Evolutionary conservation across 352 stramenopile species (phyloP).

Genomic region (Globisporangium perplexum): DNA sequence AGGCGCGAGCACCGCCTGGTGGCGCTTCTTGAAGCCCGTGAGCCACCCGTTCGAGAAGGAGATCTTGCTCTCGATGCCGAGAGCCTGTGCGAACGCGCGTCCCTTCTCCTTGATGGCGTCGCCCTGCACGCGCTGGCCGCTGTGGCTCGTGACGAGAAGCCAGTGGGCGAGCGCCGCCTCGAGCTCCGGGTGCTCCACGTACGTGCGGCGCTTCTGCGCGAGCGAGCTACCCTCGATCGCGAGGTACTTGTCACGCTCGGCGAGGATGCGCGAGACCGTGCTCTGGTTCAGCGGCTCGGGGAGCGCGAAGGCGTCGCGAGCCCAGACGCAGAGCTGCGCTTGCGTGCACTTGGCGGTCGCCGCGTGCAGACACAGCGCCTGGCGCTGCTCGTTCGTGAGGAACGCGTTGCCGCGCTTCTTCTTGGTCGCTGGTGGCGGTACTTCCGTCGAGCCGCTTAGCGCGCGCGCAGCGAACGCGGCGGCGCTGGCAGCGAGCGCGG

Average conservation of each 20-base stretch:
- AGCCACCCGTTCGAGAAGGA: conserved; percentile 28
- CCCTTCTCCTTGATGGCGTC: conserved; percentile 27
- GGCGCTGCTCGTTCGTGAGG: conserved; percentile 22
- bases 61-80: conserved; percentile 21
- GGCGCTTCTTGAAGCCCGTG: conserved; percentile 24
- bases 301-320: conserved; percentile 17
- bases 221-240: conserved; percentile 15
- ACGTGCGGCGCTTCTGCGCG: conserved; percentile 17
- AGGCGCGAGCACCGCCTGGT: conserved; percentile 8
- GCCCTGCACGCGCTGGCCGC: conserved; percentile 16
- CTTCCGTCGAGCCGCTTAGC: neutral
- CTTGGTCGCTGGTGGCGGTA: neutral
- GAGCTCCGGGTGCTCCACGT: conserved; percentile 18
- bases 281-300: conserved; percentile 16
- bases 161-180: conserved; percentile 21
- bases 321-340: conserved; percentile 22
- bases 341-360: conserved; percentile 16
- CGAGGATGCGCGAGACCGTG: conserved; percentile 23
- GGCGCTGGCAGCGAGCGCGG: neutral
- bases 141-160: conserved; percentile 22
- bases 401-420: conserved; percentile 18
- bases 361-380: conserved; percentile 15
- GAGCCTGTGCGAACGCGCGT: conserved; percentile 13
- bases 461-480: neutral
- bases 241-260: conserved; percentile 19